These are phyloP conservation scores for Carex pumila DNA, from an alignment of 176 grass and related monocot genomes.

Conservation along the genomic window DNA sequence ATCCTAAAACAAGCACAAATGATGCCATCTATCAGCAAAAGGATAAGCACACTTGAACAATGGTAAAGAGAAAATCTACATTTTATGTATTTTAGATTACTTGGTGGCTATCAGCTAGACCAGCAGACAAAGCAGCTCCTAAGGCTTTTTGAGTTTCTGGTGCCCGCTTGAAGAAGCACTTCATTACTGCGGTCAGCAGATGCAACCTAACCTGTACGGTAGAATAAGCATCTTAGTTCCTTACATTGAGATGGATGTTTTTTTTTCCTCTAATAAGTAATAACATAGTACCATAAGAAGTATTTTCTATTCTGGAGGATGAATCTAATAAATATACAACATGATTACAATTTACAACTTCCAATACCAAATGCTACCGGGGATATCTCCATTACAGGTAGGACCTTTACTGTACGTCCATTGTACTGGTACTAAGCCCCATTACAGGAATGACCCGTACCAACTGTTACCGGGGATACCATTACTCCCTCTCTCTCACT, in stretches of 20 bases:
- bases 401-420: background rate
- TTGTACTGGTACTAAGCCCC: background rate
- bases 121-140: constrained; percentile 83
- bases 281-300: background rate
- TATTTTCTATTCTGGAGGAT: background rate
- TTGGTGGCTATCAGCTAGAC: constrained; percentile 82
- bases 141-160: constrained; percentile 86
- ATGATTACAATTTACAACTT: background rate
- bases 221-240: constrained; percentile 5
- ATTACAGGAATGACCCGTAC: background rate
- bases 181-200: constrained; percentile 92
- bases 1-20: constrained; percentile 51
- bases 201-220: constrained; percentile 80
- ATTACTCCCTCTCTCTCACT: background rate
- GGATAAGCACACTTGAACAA: background rate
- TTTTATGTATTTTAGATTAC: constrained; percentile 27
- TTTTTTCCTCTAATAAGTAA: background rate
- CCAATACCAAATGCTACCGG: background rate
- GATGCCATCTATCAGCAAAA: constrained; percentile 17
- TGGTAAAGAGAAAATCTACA: background rate
- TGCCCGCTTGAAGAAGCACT: constrained; percentile 95
- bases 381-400: background rate
- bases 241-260: background rate
- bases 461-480: background rate
- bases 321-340: background rate